Evolutionary conservation across 768 basidiomycete species (phyloP), one percentile per base, ranked within the genome.

Genomic region (Lactifluus rugatus): DNA sequence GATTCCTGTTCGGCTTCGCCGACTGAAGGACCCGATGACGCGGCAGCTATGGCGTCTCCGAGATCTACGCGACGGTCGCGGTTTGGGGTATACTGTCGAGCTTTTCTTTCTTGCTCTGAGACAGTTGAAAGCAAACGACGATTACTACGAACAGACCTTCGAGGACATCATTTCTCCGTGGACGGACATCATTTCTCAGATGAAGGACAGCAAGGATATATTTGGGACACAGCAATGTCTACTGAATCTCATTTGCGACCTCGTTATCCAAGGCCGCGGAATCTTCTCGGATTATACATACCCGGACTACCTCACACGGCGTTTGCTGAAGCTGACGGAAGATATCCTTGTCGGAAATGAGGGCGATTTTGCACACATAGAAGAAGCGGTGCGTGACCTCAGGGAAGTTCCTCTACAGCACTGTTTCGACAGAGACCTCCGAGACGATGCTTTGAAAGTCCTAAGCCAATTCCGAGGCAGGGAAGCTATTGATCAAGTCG

Each of bases 1-100:
- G 5, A 42, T 32, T 1, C 32, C 46, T 36, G 7, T 53, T 19
- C 5, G 7, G 25, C 26, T 53, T 7, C 47, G 39, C 0, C 10
- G 10, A 23, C n/a, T 28, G 36, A 37, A 52, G 8, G 3, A 37
- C 34, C 26, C 37, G 21, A 37, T 52, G 56, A 37, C 17, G 17
- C 49, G 44, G n/a, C 56, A 57, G 10, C 10, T 57, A 1, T 57
- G 49, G 56, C 56, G 56, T 21, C 41, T 57, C 8, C 49, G 36
- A 42, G 56, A 57, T 28, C 2, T 57, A 16, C 49, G 49, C 16
- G 44, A 57, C 9, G 34, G 49, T 2, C 5, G 42, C 16, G 44
- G 56, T 19, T 49, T 57, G 2, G 49, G 56, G 0, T 52, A 23
- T 46, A 45, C 49, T 1, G 17, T 57, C 13, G 56, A 57, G 14